These are phyloP conservation scores for Phytophthora lateralis DNA, from an alignment of 352 stramenopile genomes.

Conservation along the genomic window DNA sequence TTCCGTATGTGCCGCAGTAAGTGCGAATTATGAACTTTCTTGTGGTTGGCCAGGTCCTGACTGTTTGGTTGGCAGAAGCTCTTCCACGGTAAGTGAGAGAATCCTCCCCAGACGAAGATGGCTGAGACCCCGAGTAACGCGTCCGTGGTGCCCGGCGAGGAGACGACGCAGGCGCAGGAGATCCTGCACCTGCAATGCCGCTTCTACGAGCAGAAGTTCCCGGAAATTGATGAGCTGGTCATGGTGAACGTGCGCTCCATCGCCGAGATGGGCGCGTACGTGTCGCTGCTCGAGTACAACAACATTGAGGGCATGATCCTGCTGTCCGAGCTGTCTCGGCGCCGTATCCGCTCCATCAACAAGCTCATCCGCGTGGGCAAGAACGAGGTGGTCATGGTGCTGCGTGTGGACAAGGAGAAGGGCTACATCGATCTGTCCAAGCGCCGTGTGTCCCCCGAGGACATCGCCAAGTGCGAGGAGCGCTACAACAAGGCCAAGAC, in stretches of 20 bases:
- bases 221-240: constrained; percentile 98
- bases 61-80: constrained; percentile 18
- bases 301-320: constrained; percentile 99
- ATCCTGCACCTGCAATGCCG: constrained; percentile 86
- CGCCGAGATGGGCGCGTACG: constrained; percentile 99
- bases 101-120: constrained; percentile 35
- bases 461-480: constrained; percentile 99
- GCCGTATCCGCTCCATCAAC: constrained; percentile 99
- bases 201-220: constrained; percentile 94
- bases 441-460: constrained; percentile 98
- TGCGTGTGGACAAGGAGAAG: constrained; percentile 99
- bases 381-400: constrained; percentile 99
- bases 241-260: constrained; percentile 96
- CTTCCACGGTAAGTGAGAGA: constrained; percentile 13
- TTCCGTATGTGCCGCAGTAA: background rate
- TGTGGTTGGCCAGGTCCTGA: constrained; percentile 4
- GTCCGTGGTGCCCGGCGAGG: constrained; percentile 39
- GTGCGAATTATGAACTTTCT: constrained; percentile 15
- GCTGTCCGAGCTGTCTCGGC: constrained; percentile 97
- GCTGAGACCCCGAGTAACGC: constrained; percentile 28
- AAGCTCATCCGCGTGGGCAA: constrained; percentile 99
- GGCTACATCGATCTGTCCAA: constrained; percentile 99
- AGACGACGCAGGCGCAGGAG: constrained; percentile 60
- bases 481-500: constrained; percentile 99
- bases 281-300: constrained; percentile 99